These are phyloP conservation scores for Nissolia schottii DNA, from an alignment of 306 rosid species.

Conservation along the genomic window DNA sequence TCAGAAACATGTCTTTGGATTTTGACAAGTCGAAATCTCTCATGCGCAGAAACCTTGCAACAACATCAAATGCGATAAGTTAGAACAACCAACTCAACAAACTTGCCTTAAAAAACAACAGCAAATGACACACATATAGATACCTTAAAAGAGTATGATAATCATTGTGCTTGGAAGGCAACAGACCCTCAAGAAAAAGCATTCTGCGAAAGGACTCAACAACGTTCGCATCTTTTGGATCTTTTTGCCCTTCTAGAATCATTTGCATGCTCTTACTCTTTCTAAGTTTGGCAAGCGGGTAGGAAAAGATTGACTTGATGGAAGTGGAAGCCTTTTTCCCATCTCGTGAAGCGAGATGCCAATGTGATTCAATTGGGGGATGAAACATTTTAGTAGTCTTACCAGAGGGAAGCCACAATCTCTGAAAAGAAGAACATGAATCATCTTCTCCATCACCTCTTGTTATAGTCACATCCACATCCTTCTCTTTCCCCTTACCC, in stretches of 20 bases:
- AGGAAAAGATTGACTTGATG: slow-evolving; percentile 41
- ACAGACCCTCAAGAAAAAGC: slow-evolving; percentile 51
- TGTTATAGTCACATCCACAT: slow-evolving; percentile 31
- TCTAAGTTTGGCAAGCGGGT: slow-evolving; percentile 40
- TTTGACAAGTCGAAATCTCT: slow-evolving; percentile 65
- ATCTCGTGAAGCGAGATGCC: slow-evolving; percentile 39
- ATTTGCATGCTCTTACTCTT: slow-evolving; percentile 44
- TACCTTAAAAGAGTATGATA: slow-evolving; percentile 90
- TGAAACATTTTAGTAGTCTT: slow-evolving; percentile 43
- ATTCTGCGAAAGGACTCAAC: slow-evolving; percentile 57
- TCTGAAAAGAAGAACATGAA: slow-evolving; percentile 16
- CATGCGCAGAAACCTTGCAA: slow-evolving; percentile 79
- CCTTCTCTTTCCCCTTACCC: not conserved
- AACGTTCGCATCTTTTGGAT: slow-evolving; percentile 52
- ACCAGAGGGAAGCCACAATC: not conserved
- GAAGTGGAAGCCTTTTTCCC: slow-evolving; percentile 13
- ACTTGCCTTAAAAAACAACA: not conserved
- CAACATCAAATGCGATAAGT: not conserved
- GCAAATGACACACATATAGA: slow-evolving; percentile 16
- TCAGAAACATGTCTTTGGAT: slow-evolving; percentile 66
- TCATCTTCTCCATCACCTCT: slow-evolving; percentile 30
- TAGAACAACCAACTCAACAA: not conserved
- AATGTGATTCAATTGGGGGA: slow-evolving; percentile 68
- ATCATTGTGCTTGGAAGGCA: slow-evolving; percentile 60
- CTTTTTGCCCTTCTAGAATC: slow-evolving; percentile 58